A percentile compares a stretch with the other conserved stretches of the same genome.
phyloP scores from a whole-genome alignment of 371 early-diverging fungal species.

The Rhizomucor pusillus region DNA sequence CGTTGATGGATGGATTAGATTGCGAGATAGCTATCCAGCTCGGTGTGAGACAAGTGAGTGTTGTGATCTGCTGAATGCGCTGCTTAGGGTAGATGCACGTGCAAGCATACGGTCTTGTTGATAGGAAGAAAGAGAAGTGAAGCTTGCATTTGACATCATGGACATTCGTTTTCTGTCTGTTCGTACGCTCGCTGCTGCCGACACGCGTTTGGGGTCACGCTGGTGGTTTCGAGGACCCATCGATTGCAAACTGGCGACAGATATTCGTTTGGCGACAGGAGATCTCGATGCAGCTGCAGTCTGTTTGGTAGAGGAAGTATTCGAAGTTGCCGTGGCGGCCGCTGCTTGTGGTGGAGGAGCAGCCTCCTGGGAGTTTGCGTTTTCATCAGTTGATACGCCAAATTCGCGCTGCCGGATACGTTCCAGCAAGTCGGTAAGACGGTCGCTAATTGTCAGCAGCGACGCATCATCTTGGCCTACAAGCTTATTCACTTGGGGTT shows the following conservation, averaged over 20 bases:
- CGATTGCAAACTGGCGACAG: background rate
- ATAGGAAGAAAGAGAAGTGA: slow-evolving; percentile 46
- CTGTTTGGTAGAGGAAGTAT: too few species aligned
- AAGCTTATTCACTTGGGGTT: slow-evolving; percentile 42
- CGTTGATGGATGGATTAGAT: too few species aligned
- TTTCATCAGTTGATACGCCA: slow-evolving; percentile 14
- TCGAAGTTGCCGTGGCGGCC: background rate
- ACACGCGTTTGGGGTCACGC: slow-evolving; percentile 4
- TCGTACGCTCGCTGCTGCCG: slow-evolving; percentile 7
- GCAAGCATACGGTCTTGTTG: slow-evolving; percentile 48
- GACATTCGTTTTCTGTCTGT: slow-evolving; percentile 36
- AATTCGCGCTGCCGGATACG: slow-evolving; percentile 30
- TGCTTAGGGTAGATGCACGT: slow-evolving; percentile 34
- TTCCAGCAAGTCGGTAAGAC: slow-evolving; percentile 36
- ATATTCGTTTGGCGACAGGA: too few species aligned
- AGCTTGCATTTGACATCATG: slow-evolving; percentile 35
- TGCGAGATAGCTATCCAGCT: too few species aligned
- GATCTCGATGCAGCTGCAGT: slow-evolving; percentile 3
- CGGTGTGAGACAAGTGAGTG: slow-evolving; percentile 3
- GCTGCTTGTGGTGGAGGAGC: background rate
- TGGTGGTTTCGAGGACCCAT: background rate
- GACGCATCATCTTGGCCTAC: slow-evolving; percentile 35
- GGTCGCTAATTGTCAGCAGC: slow-evolving; percentile 34
- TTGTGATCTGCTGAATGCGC: slow-evolving; percentile 20
- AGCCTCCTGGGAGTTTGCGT: slow-evolving; percentile 2